Evolutionary conservation across 1,139 yeast genomes (phyloP), one percentile per base, ranked within the genome.

Genomic region (Candida tropicalis): DNA sequence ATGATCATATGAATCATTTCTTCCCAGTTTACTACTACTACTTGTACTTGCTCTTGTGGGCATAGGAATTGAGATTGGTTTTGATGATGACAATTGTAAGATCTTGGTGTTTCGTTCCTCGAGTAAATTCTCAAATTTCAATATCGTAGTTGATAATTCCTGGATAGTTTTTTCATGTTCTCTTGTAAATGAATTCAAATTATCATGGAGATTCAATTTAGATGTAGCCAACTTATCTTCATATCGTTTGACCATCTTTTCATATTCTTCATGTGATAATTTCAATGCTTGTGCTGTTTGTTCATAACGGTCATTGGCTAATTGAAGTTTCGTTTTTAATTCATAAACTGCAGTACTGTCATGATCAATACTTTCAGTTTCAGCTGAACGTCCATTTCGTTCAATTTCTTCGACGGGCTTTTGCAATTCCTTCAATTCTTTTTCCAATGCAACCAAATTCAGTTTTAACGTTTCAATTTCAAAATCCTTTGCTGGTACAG

Each of bases 61-160:
- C 13, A 38, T 38, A 2, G 78, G 75, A 16, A 75, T 75, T 7
- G 68, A 62, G 16, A 75, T 73, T 0, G 80, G 79, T 44, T 62
- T 65, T 2, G 79, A 64, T 0, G 73, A 59, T 2, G 73, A 62
- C 22, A 73, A 48, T 44, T 67, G 71, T 6, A 66, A 52, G 3
- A 75, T 62, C 33, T 58, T 57, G 1, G 62, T 48, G 41, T 74
- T 73, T 49, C 68, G 71, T 37, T 68, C 73, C 37, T 70, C 73
- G 2, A 75, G 49, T 15, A 69, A 48, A 2, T 57, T 55, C 52
- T 73, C 77, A 48, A 63, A 72, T 47, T 61, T 65, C 15, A 62
- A 45, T 1, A 71, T 52, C 1, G 60, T 58, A 2, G 65, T 52
- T 2, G 61, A 49, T 17, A 70, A 49, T 35, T 69, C 73, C 44